Percentiles rank a stretch among this genome's conserved stretches.
These are phyloP conservation scores for Creolimax fragrantissima DNA, from an alignment of 78 protist species.

Conservation along the genomic window DNA sequence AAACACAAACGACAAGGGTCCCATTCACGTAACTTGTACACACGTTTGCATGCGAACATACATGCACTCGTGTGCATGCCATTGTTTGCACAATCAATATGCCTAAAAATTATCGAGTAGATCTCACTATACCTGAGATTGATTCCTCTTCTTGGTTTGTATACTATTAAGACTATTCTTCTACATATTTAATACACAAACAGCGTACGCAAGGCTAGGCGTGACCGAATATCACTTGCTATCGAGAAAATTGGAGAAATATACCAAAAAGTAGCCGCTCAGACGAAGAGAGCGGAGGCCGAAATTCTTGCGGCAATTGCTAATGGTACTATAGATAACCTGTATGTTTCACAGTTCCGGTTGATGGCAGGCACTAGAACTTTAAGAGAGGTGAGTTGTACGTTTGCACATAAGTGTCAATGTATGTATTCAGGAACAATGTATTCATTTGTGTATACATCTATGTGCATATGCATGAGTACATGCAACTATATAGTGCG, in stretches of 20 bases:
- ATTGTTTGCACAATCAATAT: neutral
- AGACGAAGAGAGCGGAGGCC: neutral
- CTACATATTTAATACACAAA: neutral
- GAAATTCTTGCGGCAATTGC: neutral
- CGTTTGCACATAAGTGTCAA: too few relatives aligned
- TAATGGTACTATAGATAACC: neutral
- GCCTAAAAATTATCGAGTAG: too few relatives aligned
- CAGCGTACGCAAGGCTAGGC: neutral
- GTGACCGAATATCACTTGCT: neutral
- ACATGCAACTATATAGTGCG: too few relatives aligned
- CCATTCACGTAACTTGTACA: neutral
- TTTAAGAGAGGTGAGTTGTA: too few relatives aligned
- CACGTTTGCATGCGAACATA: neutral
- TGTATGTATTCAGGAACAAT: too few relatives aligned
- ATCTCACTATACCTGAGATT: too few relatives aligned
- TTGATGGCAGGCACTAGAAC: too few relatives aligned
- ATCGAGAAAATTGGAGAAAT: neutral
- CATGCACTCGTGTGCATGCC: neutral
- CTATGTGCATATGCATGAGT: too few relatives aligned
- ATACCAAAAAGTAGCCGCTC: neutral
- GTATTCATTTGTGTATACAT: too few relatives aligned
- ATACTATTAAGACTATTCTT: too few relatives aligned
- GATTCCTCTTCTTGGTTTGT: too few relatives aligned
- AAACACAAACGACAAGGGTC: neutral
- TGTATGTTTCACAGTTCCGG: neutral